A percentile compares a stretch with the other conserved stretches of the same genome.
These are phyloP conservation scores for Alternaria triticina DNA, from an alignment of 2,329 filamentous ascomycete genomes.

Conservation along the genomic window DNA sequence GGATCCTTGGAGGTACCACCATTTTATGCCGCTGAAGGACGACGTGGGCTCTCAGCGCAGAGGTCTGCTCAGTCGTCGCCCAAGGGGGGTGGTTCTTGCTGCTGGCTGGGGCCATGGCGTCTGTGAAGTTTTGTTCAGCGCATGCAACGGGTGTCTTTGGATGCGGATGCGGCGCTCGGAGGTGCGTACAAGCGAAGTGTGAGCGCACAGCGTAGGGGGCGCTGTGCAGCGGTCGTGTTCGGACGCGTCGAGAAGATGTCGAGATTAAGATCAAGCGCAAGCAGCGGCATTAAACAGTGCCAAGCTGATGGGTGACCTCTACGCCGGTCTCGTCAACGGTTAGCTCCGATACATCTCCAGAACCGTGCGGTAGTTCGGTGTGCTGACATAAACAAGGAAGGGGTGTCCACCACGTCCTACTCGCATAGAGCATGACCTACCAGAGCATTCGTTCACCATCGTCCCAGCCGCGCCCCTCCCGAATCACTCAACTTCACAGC, in stretches of 20 bases:
- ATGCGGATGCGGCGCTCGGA: not conserved
- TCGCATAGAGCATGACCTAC: not conserved
- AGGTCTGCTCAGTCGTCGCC: not conserved
- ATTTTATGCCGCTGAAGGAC: not conserved
- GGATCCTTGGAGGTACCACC: not conserved
- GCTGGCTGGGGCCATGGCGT: not conserved
- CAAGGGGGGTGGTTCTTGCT: not conserved
- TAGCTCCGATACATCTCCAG: not conserved
- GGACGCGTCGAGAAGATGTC: not conserved
- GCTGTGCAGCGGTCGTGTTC: not conserved
- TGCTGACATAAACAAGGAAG: not conserved
- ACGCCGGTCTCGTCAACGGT: not conserved
- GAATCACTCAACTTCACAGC: not conserved
- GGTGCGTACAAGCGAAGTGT: too few relatives aligned
- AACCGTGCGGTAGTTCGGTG: not conserved
- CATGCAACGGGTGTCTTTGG: not conserved
- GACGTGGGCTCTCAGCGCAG: not conserved
- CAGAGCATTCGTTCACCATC: not conserved
- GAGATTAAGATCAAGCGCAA: not conserved
- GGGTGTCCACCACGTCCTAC: not conserved
- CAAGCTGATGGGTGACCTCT: not conserved
- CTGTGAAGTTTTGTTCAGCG: not conserved
- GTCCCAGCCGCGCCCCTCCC: rapidly evolving
- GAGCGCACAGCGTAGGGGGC: not conserved
- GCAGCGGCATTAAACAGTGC: not conserved